phyloP scores from a whole-genome alignment of 352 stramenopile genomes.

The Globisporangium perplexum region DNA sequence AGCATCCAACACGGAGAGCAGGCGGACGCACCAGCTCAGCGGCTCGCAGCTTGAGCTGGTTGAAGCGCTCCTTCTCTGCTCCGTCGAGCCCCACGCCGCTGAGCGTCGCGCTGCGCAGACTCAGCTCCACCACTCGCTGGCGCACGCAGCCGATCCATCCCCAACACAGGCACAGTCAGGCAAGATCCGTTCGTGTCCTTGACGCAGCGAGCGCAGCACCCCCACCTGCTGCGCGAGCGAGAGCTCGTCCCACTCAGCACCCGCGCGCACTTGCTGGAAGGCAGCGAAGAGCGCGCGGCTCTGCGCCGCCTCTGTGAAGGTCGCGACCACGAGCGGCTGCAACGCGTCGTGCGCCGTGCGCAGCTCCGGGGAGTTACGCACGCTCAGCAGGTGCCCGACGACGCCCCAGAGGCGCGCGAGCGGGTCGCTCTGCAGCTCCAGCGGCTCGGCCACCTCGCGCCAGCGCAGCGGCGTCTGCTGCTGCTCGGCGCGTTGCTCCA shows the following conservation, averaged over 20 bases:
- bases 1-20: not conserved
- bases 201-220: too few relatives aligned
- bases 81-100: constrained; percentile 93
- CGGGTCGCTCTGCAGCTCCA: constrained; percentile 91
- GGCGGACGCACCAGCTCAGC: constrained; percentile 72
- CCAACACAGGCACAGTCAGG: not conserved
- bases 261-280: constrained; percentile 74
- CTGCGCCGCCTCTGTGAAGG: constrained; percentile 90
- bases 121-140: constrained; percentile 87
- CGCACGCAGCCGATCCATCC: not conserved
- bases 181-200: too few relatives aligned
- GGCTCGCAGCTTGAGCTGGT: constrained; percentile 92
- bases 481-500: constrained; percentile 25
- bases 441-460: constrained; percentile 84
- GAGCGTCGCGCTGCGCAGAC: constrained; percentile 84
- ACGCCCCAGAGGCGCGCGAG: constrained; percentile 94
- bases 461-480: constrained; percentile 48
- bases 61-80: constrained; percentile 91
- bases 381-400: constrained; percentile 95
- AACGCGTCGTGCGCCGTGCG: constrained; percentile 91
- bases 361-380: constrained; percentile 95
- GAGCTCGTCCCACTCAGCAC: constrained; percentile 47
- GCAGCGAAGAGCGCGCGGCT: constrained; percentile 91
- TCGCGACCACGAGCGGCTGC: constrained; percentile 92
- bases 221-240: constrained; percentile 55